Percentiles rank a stretch among this genome's conserved stretches.
phyloP scores from a whole-genome alignment of 345 rosid species.

The Eutrema heterophyllum region DNA sequence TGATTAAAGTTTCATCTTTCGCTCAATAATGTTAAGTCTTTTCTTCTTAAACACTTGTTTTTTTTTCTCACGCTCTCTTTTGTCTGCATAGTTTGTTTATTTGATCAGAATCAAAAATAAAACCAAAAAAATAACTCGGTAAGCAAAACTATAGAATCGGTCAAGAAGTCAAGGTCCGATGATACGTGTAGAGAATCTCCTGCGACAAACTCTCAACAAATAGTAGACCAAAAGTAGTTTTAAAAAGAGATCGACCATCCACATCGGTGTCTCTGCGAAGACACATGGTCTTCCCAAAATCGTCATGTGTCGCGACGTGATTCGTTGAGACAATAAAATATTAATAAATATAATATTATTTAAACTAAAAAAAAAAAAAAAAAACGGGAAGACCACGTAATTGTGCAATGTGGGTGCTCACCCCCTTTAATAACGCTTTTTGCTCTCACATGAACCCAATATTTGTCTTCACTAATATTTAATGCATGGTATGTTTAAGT shows the following conservation, averaged over 20 bases:
- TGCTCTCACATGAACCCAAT: background rate
- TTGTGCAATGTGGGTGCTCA: too few relatives aligned
- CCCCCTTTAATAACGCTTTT: background rate
- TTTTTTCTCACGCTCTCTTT: background rate
- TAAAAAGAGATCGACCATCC: background rate
- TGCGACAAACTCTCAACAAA: background rate
- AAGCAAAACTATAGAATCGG: slow-evolving; percentile 7
- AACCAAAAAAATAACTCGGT: background rate
- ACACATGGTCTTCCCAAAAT: too few relatives aligned
- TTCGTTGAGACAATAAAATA: too few relatives aligned
- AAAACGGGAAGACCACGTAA: too few relatives aligned
- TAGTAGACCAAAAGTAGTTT: background rate
- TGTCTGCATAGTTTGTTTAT: background rate
- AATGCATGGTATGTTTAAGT: too few relatives aligned
- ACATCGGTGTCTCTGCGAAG: too few relatives aligned
- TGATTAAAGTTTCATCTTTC: background rate
- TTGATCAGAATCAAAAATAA: background rate
- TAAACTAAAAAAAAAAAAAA: too few relatives aligned
- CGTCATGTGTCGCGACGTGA: too few relatives aligned
- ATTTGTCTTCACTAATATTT: background rate
- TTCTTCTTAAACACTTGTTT: background rate
- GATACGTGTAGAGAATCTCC: background rate
- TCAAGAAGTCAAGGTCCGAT: slow-evolving; percentile 2
- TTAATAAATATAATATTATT: too few relatives aligned
- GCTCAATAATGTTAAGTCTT: background rate